Evolutionary conservation across 805 yeast species (phyloP), one percentile per base, ranked within the genome.

Genomic region (Helenozyma rhizophorensis): DNA sequence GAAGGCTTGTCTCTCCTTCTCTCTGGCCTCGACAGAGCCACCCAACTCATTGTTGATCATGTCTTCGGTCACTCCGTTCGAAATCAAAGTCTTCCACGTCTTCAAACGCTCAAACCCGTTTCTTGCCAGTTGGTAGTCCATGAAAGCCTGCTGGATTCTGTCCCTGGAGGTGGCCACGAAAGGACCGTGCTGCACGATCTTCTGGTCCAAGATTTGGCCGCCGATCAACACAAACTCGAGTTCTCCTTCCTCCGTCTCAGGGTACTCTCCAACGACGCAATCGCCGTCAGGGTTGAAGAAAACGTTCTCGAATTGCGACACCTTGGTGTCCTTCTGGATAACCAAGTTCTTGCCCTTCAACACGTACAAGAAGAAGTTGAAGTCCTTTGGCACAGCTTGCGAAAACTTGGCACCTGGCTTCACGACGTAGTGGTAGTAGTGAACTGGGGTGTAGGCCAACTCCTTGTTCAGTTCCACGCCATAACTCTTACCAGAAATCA

Each of bases 151-250:
- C 43, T 76, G 70, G 39, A 88, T 80, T 42, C 74, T 76, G 32
- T 77, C 82, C 34, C 70, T 68, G 14, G 81, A 62, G 6, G 83
- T 74, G 40, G 84, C 90, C 13, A 88, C 96, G 53, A 88, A 89
- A 10, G 96, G 96, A 12, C 96, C 96, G 53, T 87, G 81, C 53
- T 88, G 96, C 21, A 85, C 83, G 34, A 83, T 69, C 12, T 77
- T 74, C 62, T 87, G 95, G 46, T 84, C 73, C 36, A 85, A 62
- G 14, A 74, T 72, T 53, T 83, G 59, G 36, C 95, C 95, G 21
- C 87, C 93, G 41, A 86, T 65, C n/a, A 86, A 43, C 4, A 82
- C 79, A 50, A 86, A 79, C 45, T 80, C 78, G 2, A 86, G 61
- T 8, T 35, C 41, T 21, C 62, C 65, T 2, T 38, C 40, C 8